A percentile compares a stretch with the other conserved stretches of the same genome.
phyloP scores from a whole-genome alignment of 1,284 basidiomycete genomes.

The Ustilago bromivora region DNA sequence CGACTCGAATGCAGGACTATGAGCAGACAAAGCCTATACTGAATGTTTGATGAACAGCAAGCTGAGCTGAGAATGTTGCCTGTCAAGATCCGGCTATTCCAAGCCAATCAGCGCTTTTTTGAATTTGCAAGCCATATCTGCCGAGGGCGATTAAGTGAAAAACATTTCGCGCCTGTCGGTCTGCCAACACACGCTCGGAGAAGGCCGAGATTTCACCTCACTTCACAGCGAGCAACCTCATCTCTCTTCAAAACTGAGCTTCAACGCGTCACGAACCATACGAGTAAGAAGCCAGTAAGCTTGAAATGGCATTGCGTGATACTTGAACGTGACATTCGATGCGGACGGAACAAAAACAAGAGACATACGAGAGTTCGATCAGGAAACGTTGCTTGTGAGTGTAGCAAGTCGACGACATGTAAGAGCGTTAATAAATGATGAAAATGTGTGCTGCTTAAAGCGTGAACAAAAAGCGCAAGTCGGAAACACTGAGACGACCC shows the following conservation, averaged over 20 bases:
- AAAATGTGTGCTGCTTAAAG: conserved; percentile 37
- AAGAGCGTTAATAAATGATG: not conserved
- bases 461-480: conserved; percentile 66
- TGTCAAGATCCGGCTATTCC: not conserved
- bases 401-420: not conserved
- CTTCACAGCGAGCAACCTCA: not conserved
- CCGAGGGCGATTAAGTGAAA: not conserved
- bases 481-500: conserved; percentile 66
- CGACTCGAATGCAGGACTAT: not conserved
- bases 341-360: conserved; percentile 9
- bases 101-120: conserved; percentile 20
- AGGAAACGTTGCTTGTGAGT: not conserved
- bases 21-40: not conserved
- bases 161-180: not conserved
- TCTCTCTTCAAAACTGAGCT: no score
- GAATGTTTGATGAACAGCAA: not conserved
- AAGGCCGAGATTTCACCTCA: conserved; percentile 14
- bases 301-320: conserved; percentile 13
- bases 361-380: not conserved
- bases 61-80: not conserved
- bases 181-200: conserved; percentile 12
- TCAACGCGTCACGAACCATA: not conserved
- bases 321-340: conserved; percentile 11
- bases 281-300: not conserved
- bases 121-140: conserved; percentile 7